Evolutionary conservation across 441 rosid genomes (phyloP).

Genomic region (Gossypium schwendimanii): DNA sequence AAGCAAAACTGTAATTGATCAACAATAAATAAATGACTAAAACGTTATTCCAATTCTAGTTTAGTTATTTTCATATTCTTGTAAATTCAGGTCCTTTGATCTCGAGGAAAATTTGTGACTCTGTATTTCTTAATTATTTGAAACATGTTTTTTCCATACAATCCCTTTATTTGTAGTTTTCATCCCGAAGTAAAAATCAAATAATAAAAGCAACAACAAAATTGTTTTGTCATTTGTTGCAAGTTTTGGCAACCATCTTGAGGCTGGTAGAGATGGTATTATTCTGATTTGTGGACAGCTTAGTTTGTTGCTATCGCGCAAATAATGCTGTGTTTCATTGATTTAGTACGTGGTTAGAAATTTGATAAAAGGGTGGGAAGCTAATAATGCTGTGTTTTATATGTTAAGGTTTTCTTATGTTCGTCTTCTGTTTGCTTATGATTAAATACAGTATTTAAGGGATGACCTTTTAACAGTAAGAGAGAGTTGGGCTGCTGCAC

Average conservation of each 20-base stretch:
- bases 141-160: background rate
- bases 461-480: slow-evolving; percentile 71
- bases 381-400: background rate
- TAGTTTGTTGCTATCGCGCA: background rate
- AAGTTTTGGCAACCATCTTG: background rate
- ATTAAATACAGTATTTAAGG: slow-evolving; percentile 60
- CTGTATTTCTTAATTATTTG: background rate
- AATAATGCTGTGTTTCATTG: background rate
- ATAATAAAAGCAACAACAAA: background rate
- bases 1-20: background rate
- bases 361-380: background rate
- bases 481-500: slow-evolving; percentile 83
- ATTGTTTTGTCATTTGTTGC: background rate
- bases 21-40: background rate
- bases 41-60: background rate
- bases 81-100: background rate
- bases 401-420: background rate
- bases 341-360: background rate
- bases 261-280: background rate
- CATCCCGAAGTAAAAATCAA: background rate
- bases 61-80: background rate
- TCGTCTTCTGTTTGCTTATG: slow-evolving; percentile 15
- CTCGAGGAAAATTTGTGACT: background rate
- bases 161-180: background rate
- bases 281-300: background rate